A percentile compares a stretch with the other conserved stretches of the same genome.
Conservation (phyloP, 2,329 filamentous ascomycete species). For the Colletotrichum orchidophilum region DNA sequence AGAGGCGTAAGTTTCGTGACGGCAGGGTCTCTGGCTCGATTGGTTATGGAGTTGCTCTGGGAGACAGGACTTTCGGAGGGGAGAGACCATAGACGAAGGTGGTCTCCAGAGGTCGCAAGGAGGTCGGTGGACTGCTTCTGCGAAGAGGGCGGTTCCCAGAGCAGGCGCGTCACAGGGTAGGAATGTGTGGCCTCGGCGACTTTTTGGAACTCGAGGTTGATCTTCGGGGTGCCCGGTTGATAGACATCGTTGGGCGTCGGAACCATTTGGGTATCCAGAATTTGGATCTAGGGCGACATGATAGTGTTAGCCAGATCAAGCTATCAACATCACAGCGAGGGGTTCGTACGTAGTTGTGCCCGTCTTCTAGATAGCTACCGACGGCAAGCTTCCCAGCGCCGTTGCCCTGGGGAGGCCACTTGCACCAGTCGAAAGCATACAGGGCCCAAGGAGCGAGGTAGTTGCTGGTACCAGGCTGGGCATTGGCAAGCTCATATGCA, state of each 20-base stretch:
- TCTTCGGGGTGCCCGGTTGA: conserved; percentile 74
- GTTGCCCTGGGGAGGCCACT: conserved; percentile 85
- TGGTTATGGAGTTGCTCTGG: conserved; percentile 74
- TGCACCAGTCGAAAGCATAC: conserved; percentile 99
- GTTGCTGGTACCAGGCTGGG: conserved; percentile 82
- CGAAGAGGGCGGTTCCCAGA: conserved; percentile 95
- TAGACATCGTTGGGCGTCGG: conserved; percentile 76
- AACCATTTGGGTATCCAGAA: conserved; percentile 85
- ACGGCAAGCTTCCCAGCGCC: conserved; percentile 92
- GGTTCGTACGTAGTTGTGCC: conserved; percentile 88
- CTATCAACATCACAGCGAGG: not conserved
- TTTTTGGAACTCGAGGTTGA: conserved; percentile 88
- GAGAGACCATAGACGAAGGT: conserved; percentile 92
- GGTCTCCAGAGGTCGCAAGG: conserved; percentile 93
- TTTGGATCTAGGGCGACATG: conserved; percentile 79
- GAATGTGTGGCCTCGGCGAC: conserved; percentile 97
- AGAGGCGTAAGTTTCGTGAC: conserved; percentile 88
- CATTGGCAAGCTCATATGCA: conserved; percentile 72
- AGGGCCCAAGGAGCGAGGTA: conserved; percentile 94
- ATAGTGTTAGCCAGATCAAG: conserved; percentile 22
- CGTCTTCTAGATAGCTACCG: conserved; percentile 96
- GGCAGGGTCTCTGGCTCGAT: conserved; percentile 64
- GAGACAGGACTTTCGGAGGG: conserved; percentile 71
- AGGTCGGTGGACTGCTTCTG: conserved; percentile 96
- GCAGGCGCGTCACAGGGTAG: conserved; percentile 92